These are phyloP conservation scores for Scortechinia acanthostroma DNA, from an alignment of 2,329 filamentous ascomycete genomes.

Conservation along the genomic window DNA sequence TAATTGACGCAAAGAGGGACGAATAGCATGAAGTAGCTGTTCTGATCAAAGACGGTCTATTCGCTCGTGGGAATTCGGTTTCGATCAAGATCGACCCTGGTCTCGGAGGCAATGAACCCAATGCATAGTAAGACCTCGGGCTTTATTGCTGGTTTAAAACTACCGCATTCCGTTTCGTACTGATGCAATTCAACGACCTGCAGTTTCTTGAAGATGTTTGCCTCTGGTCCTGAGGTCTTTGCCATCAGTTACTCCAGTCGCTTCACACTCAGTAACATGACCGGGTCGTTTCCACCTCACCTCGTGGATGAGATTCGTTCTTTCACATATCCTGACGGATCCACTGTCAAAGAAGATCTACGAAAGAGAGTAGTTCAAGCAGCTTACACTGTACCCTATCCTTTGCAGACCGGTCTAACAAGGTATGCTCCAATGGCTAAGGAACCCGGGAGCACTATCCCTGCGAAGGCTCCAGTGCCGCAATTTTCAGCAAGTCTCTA, in stretches of 20 bases:
- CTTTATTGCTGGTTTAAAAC: conserved; percentile 8
- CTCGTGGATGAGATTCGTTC: conserved; percentile 17
- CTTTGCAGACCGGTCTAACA: neutral
- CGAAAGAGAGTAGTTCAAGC: neutral
- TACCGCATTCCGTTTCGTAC: too few relatives aligned
- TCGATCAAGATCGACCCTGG: neutral
- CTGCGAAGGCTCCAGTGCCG: neutral
- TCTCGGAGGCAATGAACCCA: neutral
- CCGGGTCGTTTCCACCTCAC: conserved; percentile 35
- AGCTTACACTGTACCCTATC: neutral
- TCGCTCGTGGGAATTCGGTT: neutral
- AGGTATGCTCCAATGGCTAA: neutral
- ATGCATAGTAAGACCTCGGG: conserved; percentile 2
- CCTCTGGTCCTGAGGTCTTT: conserved; percentile 34
- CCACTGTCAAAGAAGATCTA: neutral
- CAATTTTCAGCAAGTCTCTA: neutral
- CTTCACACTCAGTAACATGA: conserved; percentile 52
- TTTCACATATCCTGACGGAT: neutral
- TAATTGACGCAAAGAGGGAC: too few relatives aligned
- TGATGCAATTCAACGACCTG: too few relatives aligned
- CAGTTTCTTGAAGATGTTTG: neutral
- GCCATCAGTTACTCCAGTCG: conserved; percentile 46
- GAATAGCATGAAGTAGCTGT: neutral
- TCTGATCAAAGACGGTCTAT: neutral
- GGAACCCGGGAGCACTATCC: neutral